Evolutionary conservation across 805 yeast genomes (phyloP), one percentile per base, ranked within the genome.

Genomic region (Isabelozyma rhagii): DNA sequence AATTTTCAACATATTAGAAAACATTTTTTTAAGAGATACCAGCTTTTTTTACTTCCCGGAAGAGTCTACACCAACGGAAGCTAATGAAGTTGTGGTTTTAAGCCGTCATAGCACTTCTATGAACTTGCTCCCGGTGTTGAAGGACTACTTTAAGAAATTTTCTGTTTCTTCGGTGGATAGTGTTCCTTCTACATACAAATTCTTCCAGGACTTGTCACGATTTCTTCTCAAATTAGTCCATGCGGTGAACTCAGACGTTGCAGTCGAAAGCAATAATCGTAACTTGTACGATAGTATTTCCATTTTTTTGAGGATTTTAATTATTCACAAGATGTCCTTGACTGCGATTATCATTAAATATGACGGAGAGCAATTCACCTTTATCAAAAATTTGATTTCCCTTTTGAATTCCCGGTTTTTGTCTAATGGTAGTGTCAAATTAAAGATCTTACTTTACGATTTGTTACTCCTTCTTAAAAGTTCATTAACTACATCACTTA

Each of bases 371-470:
- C 75, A 77, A 41, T 79, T 79, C 48, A 67, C 58, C 8, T 79
- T 84, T 47, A 59, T 82, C 51, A 69, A 72, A 52, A 77, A 76
- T 51, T 63, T 83, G 58, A 72, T 78, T 9, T 66, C 67, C 9
- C 55, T 84, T 13, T 68, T 81, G 51, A 71, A 75, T 43, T 71
- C 80, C 9, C 59, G 68, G 4, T 67, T 75, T 29, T 68, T 83
- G 56, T 39, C 41, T 5, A 39, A 46, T 43, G 57, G 66, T 9
- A 55, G 79, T 53, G 78, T 76, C 25, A 82, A 79, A 53, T 60
- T 84, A 46, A 76, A 77, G 53, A 83, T 83, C 46, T 63, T 84
- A 53, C 65, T 84, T 1, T 82, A 83, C 59, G 89, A 84, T 58
- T 73, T 83, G 48, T 64, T 84, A 36, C 64, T 82, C 8, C 75